Evolutionary conservation across 2,329 filamentous ascomycete species (phyloP).

Genomic region (Aureobasidium uvarum): DNA sequence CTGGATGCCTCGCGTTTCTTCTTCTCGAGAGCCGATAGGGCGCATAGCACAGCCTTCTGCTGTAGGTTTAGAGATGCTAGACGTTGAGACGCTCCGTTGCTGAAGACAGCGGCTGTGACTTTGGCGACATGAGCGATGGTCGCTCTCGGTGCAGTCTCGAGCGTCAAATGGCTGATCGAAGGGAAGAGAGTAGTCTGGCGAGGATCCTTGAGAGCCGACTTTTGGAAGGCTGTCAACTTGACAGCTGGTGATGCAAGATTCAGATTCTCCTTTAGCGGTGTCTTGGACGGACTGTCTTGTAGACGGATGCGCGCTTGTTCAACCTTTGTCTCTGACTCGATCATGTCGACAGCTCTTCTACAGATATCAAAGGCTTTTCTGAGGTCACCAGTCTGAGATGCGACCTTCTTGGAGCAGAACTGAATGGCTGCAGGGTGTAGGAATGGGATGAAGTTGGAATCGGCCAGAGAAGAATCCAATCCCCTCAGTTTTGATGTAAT

Average conservation of each 20-base stretch:
- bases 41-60: slow-evolving; percentile 91
- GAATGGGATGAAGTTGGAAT: slow-evolving; percentile 70
- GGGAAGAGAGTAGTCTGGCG: slow-evolving; percentile 42
- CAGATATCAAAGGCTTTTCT: slow-evolving; percentile 96
- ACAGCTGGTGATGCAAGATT: slow-evolving; percentile 64
- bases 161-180: slow-evolving; percentile 46
- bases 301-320: slow-evolving; percentile 58
- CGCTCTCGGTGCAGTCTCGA: slow-evolving; percentile 79
- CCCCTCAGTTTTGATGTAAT: slow-evolving; percentile 78
- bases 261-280: slow-evolving; percentile 74
- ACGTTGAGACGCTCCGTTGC: slow-evolving; percentile 80
- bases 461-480: slow-evolving; percentile 56
- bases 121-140: slow-evolving; percentile 89
- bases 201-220: slow-evolving; percentile 44
- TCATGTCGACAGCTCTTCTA: slow-evolving; percentile 80
- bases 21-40: slow-evolving; percentile 75
- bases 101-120: slow-evolving; percentile 84
- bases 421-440: slow-evolving; percentile 92
- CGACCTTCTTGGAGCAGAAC: slow-evolving; percentile 90
- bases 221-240: slow-evolving; percentile 37
- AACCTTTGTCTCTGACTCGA: slow-evolving; percentile 79
- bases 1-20: slow-evolving; percentile 40
- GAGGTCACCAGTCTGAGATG: slow-evolving; percentile 88
- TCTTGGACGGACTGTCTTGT: slow-evolving; percentile 45
- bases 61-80: slow-evolving; percentile 88